Percentiles rank a stretch among this genome's conserved stretches.
phyloP scores from a whole-genome alignment of 306 rosid genomes.

The Corylus americana region DNA sequence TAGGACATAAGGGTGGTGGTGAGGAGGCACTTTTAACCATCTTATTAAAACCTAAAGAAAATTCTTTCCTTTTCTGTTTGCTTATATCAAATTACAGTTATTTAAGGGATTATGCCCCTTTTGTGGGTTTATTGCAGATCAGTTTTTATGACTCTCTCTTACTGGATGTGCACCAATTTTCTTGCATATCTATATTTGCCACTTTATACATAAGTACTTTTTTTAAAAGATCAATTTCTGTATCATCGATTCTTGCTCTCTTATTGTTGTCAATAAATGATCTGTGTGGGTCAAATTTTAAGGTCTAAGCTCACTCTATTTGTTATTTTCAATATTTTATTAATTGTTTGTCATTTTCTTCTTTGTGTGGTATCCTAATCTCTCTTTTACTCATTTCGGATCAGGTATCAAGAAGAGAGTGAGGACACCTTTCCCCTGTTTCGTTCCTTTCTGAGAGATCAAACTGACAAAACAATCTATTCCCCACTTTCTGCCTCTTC shows the following conservation, averaged over 20 bases:
- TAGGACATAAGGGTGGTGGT: not conserved
- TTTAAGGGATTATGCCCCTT: not conserved
- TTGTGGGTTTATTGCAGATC: conserved; percentile 7
- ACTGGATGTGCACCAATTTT: not conserved
- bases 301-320: conserved; percentile 2
- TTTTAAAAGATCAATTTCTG: not conserved
- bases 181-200: not conserved
- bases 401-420: conserved; percentile 26
- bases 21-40: not conserved
- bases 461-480: conserved; percentile 14
- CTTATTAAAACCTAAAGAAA: not conserved
- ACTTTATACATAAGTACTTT: not conserved
- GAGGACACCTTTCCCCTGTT: not conserved
- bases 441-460: conserved; percentile 30
- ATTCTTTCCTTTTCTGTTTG: not conserved
- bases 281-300: not conserved
- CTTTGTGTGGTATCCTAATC: conserved; percentile 19
- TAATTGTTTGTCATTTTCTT: conserved; percentile 10
- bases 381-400: conserved; percentile 39
- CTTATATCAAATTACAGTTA: not conserved
- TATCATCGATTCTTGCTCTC: not conserved
- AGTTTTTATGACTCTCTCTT: not conserved
- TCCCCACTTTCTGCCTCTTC: not conserved
- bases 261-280: not conserved
- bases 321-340: conserved; percentile 19